Conservation (phyloP, 2,329 filamentous ascomycete genomes). For the Epichloe hybrida region DNA sequence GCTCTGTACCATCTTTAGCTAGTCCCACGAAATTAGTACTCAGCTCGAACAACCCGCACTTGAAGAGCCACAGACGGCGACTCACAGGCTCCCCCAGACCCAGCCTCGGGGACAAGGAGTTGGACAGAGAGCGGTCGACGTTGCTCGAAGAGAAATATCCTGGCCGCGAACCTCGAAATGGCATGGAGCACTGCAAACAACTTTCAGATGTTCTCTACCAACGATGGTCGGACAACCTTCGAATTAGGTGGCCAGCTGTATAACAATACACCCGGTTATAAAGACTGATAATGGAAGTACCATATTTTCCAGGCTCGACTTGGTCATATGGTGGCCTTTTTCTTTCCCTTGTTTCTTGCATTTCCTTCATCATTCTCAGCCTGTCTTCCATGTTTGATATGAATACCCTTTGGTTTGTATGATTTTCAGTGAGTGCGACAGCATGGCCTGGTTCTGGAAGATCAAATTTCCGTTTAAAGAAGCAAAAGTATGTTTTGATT, state of each 20-base stretch:
- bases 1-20: constrained; percentile 24
- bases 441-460: constrained; percentile 8
- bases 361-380: neutral
- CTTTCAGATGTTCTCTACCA: constrained; percentile 83
- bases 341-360: neutral
- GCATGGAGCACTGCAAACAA: constrained; percentile 87
- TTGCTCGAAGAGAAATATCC: constrained; percentile 41
- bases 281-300: neutral
- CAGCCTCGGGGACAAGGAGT: constrained; percentile 29
- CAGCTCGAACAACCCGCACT: constrained; percentile 71
- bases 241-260: constrained; percentile 49
- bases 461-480: neutral
- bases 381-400: neutral
- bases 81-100: constrained; percentile 31
- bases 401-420: constrained; percentile 8
- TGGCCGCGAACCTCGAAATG: constrained; percentile 41
- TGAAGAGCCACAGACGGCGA: constrained; percentile 62
- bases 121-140: constrained; percentile 33
- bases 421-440: constrained; percentile 9
- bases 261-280: constrained; percentile 4
- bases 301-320: neutral
- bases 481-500: constrained; percentile 4
- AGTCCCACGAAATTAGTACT: constrained; percentile 56
- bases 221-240: constrained; percentile 77
- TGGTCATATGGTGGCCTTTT: neutral